Conservation (phyloP, 1,284 basidiomycete genomes). For the Leccinum insigne region DNA sequence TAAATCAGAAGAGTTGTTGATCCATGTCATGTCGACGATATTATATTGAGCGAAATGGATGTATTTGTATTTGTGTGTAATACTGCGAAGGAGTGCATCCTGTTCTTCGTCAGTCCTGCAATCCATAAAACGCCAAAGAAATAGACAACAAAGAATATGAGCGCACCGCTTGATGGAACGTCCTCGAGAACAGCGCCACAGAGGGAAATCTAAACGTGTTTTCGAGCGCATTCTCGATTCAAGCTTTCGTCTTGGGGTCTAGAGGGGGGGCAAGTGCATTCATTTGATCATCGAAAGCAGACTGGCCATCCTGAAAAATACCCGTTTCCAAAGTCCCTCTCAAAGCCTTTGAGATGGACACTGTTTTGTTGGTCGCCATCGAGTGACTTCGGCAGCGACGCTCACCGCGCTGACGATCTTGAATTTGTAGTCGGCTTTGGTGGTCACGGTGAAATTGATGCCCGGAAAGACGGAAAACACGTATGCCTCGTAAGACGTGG, state of each 20-base stretch:
- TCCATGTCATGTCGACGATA: neutral
- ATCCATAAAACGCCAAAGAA: conserved; percentile 1
- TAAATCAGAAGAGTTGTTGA: conserved; percentile 5
- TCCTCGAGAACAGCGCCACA: conserved; percentile 94
- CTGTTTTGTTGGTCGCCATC: conserved; percentile 35
- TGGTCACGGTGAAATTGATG: conserved; percentile 86
- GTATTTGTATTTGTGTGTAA: neutral
- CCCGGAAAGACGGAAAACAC: conserved; percentile 80
- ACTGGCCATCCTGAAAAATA: conserved; percentile 76
- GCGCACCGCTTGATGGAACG: conserved; percentile 79
- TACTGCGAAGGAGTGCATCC: conserved; percentile 47
- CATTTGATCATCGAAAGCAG: neutral
- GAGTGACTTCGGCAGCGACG: conserved; percentile 88
- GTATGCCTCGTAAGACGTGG: conserved; percentile 81
- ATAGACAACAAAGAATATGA: neutral
- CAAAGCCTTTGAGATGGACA: conserved; percentile 39
- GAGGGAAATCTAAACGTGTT: conserved; percentile 93
- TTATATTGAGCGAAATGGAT: neutral
- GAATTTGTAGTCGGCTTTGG: conserved; percentile 81
- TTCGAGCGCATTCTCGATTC: conserved; percentile 80
- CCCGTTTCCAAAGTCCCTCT: conserved; percentile 72
- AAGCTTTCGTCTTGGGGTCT: conserved; percentile 94
- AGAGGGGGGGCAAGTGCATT: conserved; percentile 13
- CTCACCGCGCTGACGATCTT: conserved; percentile 65
- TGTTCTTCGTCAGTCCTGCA: conserved; percentile 81